phyloP scores from a whole-genome alignment of 2,329 filamentous ascomycete genomes.

The Xylaria sp. region DNA sequence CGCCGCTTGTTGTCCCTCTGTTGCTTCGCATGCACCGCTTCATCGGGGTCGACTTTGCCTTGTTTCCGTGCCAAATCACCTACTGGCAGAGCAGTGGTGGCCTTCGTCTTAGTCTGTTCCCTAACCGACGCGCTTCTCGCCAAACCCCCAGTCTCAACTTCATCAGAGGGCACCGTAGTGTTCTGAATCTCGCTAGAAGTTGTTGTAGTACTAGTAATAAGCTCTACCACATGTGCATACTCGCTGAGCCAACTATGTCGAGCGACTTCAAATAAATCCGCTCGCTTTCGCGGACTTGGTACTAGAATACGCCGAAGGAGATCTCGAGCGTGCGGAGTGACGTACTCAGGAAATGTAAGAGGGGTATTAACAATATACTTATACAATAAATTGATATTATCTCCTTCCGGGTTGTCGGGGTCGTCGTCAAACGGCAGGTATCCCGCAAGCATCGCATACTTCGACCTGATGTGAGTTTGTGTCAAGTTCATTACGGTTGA shows the following conservation, averaged over 20 bases:
- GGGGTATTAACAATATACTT: slow-evolving; percentile 99
- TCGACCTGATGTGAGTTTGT: slow-evolving; percentile 39
- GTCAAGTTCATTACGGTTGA: slow-evolving; percentile 34
- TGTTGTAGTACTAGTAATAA: slow-evolving; percentile 96
- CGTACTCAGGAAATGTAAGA: slow-evolving; percentile 97
- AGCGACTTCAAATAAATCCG: slow-evolving; percentile 96
- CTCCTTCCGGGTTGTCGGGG: slow-evolving; percentile 95
- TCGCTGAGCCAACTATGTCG: slow-evolving; percentile 98
- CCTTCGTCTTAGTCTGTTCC: slow-evolving; percentile 79
- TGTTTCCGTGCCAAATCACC: slow-evolving; percentile 78
- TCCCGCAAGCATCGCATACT: slow-evolving; percentile 99
- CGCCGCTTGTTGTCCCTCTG: slow-evolving; percentile 90
- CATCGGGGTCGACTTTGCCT: slow-evolving; percentile 77
- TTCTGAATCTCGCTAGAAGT: slow-evolving; percentile 86
- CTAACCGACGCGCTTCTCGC: slow-evolving; percentile 92
- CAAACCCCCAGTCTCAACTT: slow-evolving; percentile 70
- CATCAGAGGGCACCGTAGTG: slow-evolving; percentile 72
- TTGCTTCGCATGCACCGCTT: slow-evolving; percentile 65
- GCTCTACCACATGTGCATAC: slow-evolving; percentile 94
- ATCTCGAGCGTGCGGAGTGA: slow-evolving; percentile 95
- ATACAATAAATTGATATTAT: slow-evolving; percentile 98
- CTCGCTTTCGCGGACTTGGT: slow-evolving; percentile 92
- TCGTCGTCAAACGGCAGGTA: slow-evolving; percentile 99
- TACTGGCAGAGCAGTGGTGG: slow-evolving; percentile 57
- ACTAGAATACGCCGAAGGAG: slow-evolving; percentile 92